Base-by-base conservation (phyloP, 768 basidiomycete species). In the Coprinellus micaceus region DNA sequence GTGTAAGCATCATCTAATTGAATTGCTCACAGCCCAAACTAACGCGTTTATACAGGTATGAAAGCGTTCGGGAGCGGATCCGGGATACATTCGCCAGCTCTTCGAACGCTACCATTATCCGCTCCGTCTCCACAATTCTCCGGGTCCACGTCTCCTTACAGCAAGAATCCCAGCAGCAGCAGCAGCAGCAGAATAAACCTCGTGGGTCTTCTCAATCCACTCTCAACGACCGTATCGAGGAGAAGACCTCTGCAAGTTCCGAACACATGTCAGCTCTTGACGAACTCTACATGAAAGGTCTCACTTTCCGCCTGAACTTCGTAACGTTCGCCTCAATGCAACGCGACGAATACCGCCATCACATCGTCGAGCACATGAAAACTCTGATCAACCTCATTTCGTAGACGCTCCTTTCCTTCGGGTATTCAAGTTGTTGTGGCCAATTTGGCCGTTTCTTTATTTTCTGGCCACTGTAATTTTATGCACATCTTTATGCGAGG, bases 291-390 rank as follows among this genome's bases (percentile, higher is more conserved):
- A 90, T 93, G 89, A 80, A 81, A 58, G 90, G 90, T 6, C 73
- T 94, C 2, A 82, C 83, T n/a, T 84, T 77, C 60, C 84, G 76
- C 63, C 87, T 89, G 74, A 77, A 33, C 33, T 33, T 33, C 33
- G 33, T 33, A 6, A 6, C 81, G 58, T 93, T 93, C 73, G n/a
- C 19, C 5, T 21, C 13, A 37, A 68, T 90, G 77, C 85, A 2
- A 72, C 80, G 17, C 68, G 72, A 57, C 77, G 79, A 46, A 77
- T 76, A 17, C 77, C 80, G 24, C 84, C 82, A 58, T 79, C 82
- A 50, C 82, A 79, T 90, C 74, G 79, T 89, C 58, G 81, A 84
- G 53, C 91, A 88, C 87, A 89, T 91, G 57, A 84, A 87, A 29
- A 79, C 61, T 48, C 60, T 77, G 55, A 69, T 77, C 22, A 56